Conservation (phyloP, 2,329 filamentous ascomycete species). For the Ceratocystis destructans region DNA sequence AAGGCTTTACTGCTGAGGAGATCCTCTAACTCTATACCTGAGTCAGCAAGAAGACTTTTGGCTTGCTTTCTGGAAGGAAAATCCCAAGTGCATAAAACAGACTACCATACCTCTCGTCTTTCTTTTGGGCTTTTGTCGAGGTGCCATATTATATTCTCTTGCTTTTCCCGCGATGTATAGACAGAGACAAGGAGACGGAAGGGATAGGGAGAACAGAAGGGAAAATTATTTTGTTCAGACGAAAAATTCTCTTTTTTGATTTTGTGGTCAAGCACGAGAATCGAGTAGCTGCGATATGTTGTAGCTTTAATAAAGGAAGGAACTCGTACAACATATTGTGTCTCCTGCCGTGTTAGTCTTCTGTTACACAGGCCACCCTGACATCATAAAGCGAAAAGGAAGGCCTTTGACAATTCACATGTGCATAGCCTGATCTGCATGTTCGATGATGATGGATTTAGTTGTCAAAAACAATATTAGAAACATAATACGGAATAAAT, state of each 20-base stretch:
- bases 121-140: slow-evolving; percentile 13
- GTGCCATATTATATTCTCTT: slow-evolving; percentile 6
- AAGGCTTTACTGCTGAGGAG: not conserved
- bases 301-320: not conserved
- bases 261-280: not conserved
- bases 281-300: not conserved
- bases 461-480: not conserved
- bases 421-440: not conserved
- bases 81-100: not conserved
- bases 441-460: not conserved
- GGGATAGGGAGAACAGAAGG: not conserved
- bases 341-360: not conserved
- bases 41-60: not conserved
- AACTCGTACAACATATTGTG: not conserved
- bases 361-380: not conserved
- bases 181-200: not conserved
- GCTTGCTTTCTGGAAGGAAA: too few species aligned
- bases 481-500: not conserved
- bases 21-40: slow-evolving; percentile 2
- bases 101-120: slow-evolving; percentile 11
- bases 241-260: not conserved
- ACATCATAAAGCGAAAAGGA: not conserved
- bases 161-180: not conserved
- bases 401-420: too few species aligned
- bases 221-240: not conserved